Conservation (phyloP, 2,329 filamentous ascomycete species). For the Alternaria solani region DNA sequence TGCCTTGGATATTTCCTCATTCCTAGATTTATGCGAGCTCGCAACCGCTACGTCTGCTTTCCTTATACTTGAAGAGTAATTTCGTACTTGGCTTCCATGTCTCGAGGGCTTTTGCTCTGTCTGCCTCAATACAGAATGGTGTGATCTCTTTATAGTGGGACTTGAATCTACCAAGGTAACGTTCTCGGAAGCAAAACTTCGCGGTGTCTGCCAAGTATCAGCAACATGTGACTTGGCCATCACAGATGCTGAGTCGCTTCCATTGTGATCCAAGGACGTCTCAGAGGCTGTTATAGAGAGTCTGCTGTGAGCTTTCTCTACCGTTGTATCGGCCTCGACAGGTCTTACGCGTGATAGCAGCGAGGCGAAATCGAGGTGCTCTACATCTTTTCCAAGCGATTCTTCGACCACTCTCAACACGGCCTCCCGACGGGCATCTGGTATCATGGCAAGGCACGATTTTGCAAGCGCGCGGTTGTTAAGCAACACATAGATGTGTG, state of each 20-base stretch:
- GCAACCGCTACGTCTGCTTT: not conserved
- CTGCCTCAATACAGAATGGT: not conserved
- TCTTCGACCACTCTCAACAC: constrained; percentile 24
- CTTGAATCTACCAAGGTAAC: not conserved
- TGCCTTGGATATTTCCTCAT: not conserved
- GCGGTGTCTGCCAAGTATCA: not conserved
- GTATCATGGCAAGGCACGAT: constrained; percentile 32
- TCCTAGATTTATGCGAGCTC: not conserved
- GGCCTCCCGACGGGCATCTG: constrained; percentile 21
- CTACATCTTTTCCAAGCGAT: constrained; percentile 22
- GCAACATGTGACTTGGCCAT: not conserved
- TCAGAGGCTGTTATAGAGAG: constrained; percentile 6
- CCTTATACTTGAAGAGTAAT: not conserved
- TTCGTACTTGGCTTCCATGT: not conserved
- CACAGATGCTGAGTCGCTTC: not conserved
- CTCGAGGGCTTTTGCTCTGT: not conserved
- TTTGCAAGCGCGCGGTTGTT: constrained; percentile 32
- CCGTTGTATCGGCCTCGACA: not conserved
- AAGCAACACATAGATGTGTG: constrained; percentile 34
- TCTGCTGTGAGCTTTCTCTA: constrained; percentile 1
- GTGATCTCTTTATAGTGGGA: not conserved
- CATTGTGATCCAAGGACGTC: not conserved
- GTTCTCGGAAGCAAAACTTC: not conserved
- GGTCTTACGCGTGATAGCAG: constrained; percentile 14
- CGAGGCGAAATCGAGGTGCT: constrained; percentile 33